Conservation (phyloP, 495 filamentous ascomycete species). For the Daldinia grandis region DNA sequence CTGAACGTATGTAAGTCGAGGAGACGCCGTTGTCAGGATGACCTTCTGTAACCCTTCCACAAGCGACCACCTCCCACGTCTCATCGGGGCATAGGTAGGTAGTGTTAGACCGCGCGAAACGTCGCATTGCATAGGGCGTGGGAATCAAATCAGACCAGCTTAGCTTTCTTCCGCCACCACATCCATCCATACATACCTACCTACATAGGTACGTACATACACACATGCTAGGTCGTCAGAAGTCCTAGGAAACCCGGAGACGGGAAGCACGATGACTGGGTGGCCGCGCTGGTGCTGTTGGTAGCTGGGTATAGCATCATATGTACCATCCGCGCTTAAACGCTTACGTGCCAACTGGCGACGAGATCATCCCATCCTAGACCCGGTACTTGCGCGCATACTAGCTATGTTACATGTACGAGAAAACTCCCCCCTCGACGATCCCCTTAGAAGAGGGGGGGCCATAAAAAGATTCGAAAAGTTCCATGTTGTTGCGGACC, state of each 20-base stretch:
- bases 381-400: not conserved
- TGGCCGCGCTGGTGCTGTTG: not conserved
- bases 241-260: constrained; percentile 6
- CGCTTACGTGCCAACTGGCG: not conserved
- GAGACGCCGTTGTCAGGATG: not conserved
- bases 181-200: too few relatives aligned
- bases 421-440: not conserved
- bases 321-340: not conserved
- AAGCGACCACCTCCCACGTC: not conserved
- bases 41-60: constrained; percentile 12
- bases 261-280: constrained; percentile 2
- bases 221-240: too few relatives aligned
- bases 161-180: too few relatives aligned
- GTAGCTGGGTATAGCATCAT: not conserved
- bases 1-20: not conserved
- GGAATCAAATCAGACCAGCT: not conserved
- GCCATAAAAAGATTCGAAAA: constrained; percentile 15
- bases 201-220: too few relatives aligned
- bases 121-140: constrained; percentile 22
- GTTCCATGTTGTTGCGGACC: constrained; percentile 2
- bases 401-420: not conserved
- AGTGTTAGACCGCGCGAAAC: constrained; percentile 25
- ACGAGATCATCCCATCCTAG: not conserved
- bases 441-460: not conserved
- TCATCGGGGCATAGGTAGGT: not conserved